Evolutionary conservation across 1,284 basidiomycete genomes (phyloP).

Genomic region (Golubevia sp.): DNA sequence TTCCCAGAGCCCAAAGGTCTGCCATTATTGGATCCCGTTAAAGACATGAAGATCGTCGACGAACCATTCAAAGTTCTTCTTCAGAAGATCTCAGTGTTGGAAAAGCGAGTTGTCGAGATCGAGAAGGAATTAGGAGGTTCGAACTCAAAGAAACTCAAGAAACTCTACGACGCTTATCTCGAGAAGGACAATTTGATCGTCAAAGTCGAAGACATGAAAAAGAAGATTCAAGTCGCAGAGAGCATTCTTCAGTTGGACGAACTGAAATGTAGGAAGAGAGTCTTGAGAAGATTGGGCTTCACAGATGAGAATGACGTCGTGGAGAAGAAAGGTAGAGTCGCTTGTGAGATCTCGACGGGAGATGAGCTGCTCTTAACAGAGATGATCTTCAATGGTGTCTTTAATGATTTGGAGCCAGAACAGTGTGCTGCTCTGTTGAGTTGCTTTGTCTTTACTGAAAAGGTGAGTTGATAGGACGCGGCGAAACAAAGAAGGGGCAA

Average conservation of each 20-base stretch:
- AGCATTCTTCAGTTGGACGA: slow-evolving; percentile 96
- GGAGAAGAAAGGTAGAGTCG: slow-evolving; percentile 96
- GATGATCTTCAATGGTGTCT: slow-evolving; percentile 94
- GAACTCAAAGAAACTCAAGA: slow-evolving; percentile 74
- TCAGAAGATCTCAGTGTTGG: slow-evolving; percentile 87
- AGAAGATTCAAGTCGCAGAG: slow-evolving; percentile 83
- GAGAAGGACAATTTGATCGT: slow-evolving; percentile 76
- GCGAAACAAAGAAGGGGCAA: not conserved
- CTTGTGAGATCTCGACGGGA: slow-evolving; percentile 96
- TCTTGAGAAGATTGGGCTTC: slow-evolving; percentile 88
- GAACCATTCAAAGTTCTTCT: slow-evolving; percentile 81
- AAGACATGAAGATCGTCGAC: slow-evolving; percentile 96
- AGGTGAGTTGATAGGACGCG: slow-evolving; percentile 67
- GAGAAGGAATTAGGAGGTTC: slow-evolving; percentile 6
- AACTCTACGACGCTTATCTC: slow-evolving; percentile 78
- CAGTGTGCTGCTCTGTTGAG: slow-evolving; percentile 89
- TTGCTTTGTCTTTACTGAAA: slow-evolving; percentile 97
- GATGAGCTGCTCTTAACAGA: slow-evolving; percentile 96
- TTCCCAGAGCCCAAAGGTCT: slow-evolving; percentile 78
- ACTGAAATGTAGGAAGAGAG: slow-evolving; percentile 91
- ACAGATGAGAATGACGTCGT: slow-evolving; percentile 88
- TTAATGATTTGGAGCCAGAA: slow-evolving; percentile 86
- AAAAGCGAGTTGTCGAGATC: slow-evolving; percentile 63
- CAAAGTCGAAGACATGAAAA: slow-evolving; percentile 76
- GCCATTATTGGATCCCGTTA: slow-evolving; percentile 83